Percentiles rank a stretch among this genome's conserved stretches.
phyloP scores from a whole-genome alignment of 129 eudicot genomes.

The Gnaphalium uliginosum region DNA sequence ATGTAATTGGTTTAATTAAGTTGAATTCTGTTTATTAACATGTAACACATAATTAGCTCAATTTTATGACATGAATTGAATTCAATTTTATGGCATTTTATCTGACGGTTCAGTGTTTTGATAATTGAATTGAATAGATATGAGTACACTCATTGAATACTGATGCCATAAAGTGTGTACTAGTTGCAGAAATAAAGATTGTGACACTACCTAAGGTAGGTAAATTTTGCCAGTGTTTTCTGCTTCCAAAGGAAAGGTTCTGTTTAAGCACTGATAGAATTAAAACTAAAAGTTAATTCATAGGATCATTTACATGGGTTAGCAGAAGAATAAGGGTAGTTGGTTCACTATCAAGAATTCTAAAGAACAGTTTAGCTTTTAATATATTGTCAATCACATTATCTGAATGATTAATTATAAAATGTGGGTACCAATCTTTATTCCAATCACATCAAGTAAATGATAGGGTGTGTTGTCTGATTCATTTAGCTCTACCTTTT shows the following conservation, averaged over 20 bases:
- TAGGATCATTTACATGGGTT: background rate
- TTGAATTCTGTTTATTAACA: conserved; percentile 17
- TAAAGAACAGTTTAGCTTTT: background rate
- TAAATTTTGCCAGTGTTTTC: conserved; percentile 30
- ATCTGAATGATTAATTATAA: background rate
- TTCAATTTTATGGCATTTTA: background rate
- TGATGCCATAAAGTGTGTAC: conserved; percentile 29
- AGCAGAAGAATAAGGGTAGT: background rate
- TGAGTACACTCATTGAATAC: conserved; percentile 31
- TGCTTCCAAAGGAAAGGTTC: conserved; percentile 21
- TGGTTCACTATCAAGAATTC: conserved; percentile 18
- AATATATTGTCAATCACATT: background rate
- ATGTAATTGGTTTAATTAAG: conserved; percentile 22
- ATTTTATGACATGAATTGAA: conserved; percentile 12
- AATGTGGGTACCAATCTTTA: conserved; percentile 10
- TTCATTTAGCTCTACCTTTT: conserved; percentile 26
- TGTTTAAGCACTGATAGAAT: conserved; percentile 15
- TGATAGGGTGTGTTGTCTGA: conserved; percentile 15
- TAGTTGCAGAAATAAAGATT: conserved; percentile 26
- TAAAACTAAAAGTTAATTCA: conserved; percentile 1
- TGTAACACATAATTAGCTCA: conserved; percentile 14
- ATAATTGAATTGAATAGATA: conserved; percentile 19
- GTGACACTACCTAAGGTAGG: conserved; percentile 36
- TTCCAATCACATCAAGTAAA: conserved; percentile 7
- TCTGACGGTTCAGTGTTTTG: conserved; percentile 12